Evolutionary conservation across 345 rosid species (phyloP), one percentile per base, ranked within the genome.

Genomic region (Rhodomyrtus tomentosa): DNA sequence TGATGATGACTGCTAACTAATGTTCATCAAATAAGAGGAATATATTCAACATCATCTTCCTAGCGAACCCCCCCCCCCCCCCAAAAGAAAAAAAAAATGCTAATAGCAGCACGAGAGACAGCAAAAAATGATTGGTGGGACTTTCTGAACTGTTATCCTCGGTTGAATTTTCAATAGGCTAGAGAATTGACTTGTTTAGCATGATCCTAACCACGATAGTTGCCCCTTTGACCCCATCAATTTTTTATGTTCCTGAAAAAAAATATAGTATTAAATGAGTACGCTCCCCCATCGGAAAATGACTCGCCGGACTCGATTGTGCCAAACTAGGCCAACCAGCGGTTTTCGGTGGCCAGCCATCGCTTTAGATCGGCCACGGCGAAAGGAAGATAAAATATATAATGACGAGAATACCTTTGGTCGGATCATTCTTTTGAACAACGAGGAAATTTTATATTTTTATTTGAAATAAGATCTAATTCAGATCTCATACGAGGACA

Each of bases 391-490:
- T 0, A 48, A 8, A 45, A 48, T 48, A 10, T 48, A 48, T n/a
- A 48, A 48, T 48, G 13, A 48, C 13, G 6, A 48, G 10, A 48
- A 49, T 49, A 49, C 50, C 13, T 49, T 49, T 49, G 14, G 11
- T 49, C 0, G 11, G 13, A 8, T 9, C 50, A 10, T 10, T 49
- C 4, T 3, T 49, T 3, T 0, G 11, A 49, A 49, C 42, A 40
- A 40, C 5, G 5, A 40, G 42, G 42, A 4, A 4, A 10, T 3
- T 49, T 49, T 3, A 11, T 0, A 4, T 49, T 3, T 0, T 49
- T 49, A 49, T 49, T 10, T 49, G 4, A 49, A 3, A 49, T 4
- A 6, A 40, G 5, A 6, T 40, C 5, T 6, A 40, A 5, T 40
- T 40, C 42, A 40, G 3, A 4, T 40, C 42, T 40, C 42, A 49